A percentile compares a stretch with the other conserved stretches of the same genome.
Evolutionary conservation across 23 red algal species (phyloP).

Genomic region (Agarophyton chilense): DNA sequence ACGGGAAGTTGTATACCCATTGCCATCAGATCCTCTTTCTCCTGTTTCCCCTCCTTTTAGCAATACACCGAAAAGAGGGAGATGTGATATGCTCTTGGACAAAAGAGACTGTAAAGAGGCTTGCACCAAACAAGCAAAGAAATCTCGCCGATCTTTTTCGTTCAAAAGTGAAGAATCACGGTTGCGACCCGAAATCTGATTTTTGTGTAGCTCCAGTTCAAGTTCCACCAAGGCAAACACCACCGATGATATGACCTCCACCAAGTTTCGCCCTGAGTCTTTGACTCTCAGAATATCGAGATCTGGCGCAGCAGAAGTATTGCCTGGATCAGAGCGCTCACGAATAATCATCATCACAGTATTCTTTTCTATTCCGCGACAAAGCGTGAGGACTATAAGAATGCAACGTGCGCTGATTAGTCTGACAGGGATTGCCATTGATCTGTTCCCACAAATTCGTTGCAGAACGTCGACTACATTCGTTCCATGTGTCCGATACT

Average conservation of each 20-base stretch:
- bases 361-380: slow-evolving; percentile 50
- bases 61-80: slow-evolving; percentile 39
- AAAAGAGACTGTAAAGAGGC: slow-evolving; percentile 43
- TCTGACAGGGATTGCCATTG: slow-evolving; percentile 9
- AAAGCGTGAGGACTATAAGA: slow-evolving; percentile 43
- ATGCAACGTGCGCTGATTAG: slow-evolving; percentile 25
- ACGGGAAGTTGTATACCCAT: slow-evolving; percentile 5
- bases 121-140: slow-evolving; percentile 54
- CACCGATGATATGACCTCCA: neutral
- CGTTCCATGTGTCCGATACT: slow-evolving; percentile 8
- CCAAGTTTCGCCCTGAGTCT: neutral
- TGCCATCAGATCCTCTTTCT: neutral
- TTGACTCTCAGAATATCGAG: neutral
- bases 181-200: neutral
- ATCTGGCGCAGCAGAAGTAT: neutral
- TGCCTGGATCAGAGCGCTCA: neutral
- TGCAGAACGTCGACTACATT: slow-evolving; percentile 26
- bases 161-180: neutral
- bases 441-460: slow-evolving; percentile 5
- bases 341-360: neutral
- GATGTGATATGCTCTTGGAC: slow-evolving; percentile 38
- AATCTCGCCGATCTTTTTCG: slow-evolving; percentile 12
- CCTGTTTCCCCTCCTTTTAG: slow-evolving; percentile 6
- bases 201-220: neutral
- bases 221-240: neutral